Evolutionary conservation across 1,284 basidiomycete genomes (phyloP).

Genomic region (Malassezia equina): DNA sequence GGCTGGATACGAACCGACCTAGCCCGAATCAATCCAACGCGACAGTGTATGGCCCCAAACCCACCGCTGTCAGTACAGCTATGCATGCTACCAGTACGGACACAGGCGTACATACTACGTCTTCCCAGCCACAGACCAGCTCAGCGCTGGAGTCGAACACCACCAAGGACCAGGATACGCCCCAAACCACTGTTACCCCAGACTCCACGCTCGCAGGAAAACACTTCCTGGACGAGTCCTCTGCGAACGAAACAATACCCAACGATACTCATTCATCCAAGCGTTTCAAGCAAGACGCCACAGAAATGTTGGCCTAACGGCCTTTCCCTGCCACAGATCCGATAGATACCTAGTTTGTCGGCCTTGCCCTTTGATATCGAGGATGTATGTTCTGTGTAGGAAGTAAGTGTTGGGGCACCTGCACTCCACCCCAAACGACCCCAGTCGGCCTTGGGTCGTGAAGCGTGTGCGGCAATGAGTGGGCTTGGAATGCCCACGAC

Average conservation of each 20-base stretch:
- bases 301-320: not conserved
- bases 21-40: not conserved
- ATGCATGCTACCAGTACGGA: too few species aligned
- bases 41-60: not conserved
- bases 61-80: not conserved
- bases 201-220: not conserved
- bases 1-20: slow-evolving; percentile 11
- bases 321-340: not conserved
- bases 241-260: not conserved
- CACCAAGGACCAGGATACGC: not conserved
- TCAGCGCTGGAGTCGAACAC: not conserved
- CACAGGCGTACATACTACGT: not conserved
- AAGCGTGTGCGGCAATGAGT: not conserved
- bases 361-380: not conserved
- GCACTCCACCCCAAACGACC: not conserved
- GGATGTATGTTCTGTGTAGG: not conserved
- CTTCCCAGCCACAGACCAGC: not conserved
- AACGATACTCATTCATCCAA: not conserved
- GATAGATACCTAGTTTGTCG: not conserved
- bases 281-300: not conserved
- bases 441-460: not conserved
- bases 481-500: not conserved
- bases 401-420: not conserved
- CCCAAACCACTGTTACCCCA: not conserved
- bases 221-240: not conserved